phyloP scores from a whole-genome alignment of 352 stramenopile genomes.

The Pelagophyceae sp. region DNA sequence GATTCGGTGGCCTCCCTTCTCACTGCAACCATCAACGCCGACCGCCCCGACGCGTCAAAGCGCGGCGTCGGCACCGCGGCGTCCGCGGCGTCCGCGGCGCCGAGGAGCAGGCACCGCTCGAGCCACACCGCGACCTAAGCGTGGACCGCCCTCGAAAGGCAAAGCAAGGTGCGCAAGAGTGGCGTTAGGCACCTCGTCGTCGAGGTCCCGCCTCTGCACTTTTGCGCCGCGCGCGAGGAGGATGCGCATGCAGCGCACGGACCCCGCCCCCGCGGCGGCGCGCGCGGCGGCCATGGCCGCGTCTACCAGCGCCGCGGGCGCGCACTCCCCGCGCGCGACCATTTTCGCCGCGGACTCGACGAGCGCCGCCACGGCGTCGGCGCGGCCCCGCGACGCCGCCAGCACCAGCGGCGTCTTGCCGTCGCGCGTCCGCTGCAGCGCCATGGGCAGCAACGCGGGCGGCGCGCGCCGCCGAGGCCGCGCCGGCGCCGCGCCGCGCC shows the following conservation, averaged over 20 bases:
- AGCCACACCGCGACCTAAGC: background rate
- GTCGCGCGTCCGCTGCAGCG: background rate
- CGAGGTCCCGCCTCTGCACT: background rate
- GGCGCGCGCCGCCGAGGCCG: too few species aligned
- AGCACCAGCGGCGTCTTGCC: slow-evolving; percentile 1
- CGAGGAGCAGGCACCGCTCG: background rate
- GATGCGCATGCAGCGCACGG: background rate
- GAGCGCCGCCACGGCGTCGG: background rate
- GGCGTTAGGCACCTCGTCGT: too few species aligned
- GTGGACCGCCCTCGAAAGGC: too few species aligned
- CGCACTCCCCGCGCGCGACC: background rate
- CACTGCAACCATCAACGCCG: background rate
- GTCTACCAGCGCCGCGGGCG: background rate
- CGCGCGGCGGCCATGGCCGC: background rate
- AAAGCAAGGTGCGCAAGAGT: too few species aligned
- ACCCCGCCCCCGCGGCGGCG: background rate
- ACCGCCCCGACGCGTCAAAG: background rate
- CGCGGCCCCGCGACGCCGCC: background rate
- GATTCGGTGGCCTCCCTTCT: background rate
- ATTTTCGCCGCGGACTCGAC: background rate
- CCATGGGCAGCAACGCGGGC: background rate
- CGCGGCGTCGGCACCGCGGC: too few species aligned
- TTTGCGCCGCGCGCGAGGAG: background rate
- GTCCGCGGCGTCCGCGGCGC: background rate
- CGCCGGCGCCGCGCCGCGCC: too few species aligned